Base-by-base conservation (phyloP, 2,329 filamentous ascomycete species). In the Geoglossum cookeanum region DNA sequence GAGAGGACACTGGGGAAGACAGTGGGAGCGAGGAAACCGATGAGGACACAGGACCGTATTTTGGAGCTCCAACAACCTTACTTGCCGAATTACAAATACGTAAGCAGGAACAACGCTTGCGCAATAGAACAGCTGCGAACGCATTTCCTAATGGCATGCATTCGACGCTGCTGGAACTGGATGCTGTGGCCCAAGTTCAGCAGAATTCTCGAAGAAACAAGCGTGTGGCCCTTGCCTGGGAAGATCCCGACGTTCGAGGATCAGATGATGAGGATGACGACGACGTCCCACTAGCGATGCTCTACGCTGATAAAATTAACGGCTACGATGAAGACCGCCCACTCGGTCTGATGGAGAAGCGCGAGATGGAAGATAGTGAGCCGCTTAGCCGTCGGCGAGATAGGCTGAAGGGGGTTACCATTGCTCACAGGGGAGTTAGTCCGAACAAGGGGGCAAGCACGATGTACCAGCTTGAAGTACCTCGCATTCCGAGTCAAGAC, bases 311-410 rank as follows among this genome's bases (percentile, higher is more conserved):
- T 45, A 80, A 79, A 61, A 75, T 75, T 11, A 68, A 67, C 45
- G 68, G 76, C 79, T 33, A 17, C 29, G 54, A 70, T 65, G 82
- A 61, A 76, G 81, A 69, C 71, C 81, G 73, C 9, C 85, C 86
- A 0, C 68, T 88, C 4, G 87, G 87, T 3, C 69, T 92, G 58
- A 83, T 92, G 74, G 85, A 94, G 66, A 81, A 80, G 63, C 81
- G 87, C 52, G 84, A 94, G 59, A 72, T 92, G 62, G 92, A 98
- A 67, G 92, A 98, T 64, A 92, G 89, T 57, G 92, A 97, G 67
- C 90, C 92, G 0, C 74, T 96, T 22, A 89, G 85, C 64, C 77
- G 77, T 44, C 83, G 90, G 2, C 81, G 87, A 53, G 85, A 84
- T 45, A 78, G 90, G 58, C 75, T 96, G 5, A 78, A 83, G 48